Evolutionary conservation across 129 eudicot species (phyloP), one percentile per base, ranked within the genome.

Genomic region (Chrysanthemum makinoi): DNA sequence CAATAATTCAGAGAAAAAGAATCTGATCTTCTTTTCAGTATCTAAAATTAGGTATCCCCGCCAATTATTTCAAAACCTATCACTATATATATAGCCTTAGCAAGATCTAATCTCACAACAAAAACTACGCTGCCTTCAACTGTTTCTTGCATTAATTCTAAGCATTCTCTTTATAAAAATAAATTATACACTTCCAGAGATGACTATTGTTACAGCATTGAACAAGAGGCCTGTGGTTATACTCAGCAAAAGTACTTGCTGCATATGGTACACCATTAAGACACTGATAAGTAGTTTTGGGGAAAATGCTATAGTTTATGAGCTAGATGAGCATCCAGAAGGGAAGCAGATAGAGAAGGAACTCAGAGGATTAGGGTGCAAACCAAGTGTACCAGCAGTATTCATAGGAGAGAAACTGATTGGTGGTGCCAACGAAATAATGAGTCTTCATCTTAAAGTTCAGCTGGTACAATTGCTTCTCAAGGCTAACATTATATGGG

Each of bases 401-500:
- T 86, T 84, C 82, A 84, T 89, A 10, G 93, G 88, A 26, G 77
- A 80, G 54, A 47, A 80, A 68, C 78, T 82, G 26, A 77, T 89
- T 46, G 97, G 97, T 51, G 97, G 97, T 46, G 72, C 97, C 44
- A 81, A 91, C 78, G 93, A 88, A 70, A 68, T 88, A 72, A 83
- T 89, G 85, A 84, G 92, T 82, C 93, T 89, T 62, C 93, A 89
- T 73, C 82, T 89, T 1, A 76, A 84, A 64, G 96, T 84, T 20
- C 83, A 30, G 74, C 87, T 92, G 62, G 86, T 78, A 54, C 91
- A 88, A 44, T 19, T 81, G 80, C 96, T 92, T 62, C 82, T 76
- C 6, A 81, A 83, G 70, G 96, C 98, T 35, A 84, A 84, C 7
- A 96, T 95, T 46, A 92, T 92, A 59, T 92, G 98, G 96, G 46